These are phyloP conservation scores for Hypoxylon perforatum DNA, from an alignment of 495 filamentous ascomycete species.

Conservation along the genomic window DNA sequence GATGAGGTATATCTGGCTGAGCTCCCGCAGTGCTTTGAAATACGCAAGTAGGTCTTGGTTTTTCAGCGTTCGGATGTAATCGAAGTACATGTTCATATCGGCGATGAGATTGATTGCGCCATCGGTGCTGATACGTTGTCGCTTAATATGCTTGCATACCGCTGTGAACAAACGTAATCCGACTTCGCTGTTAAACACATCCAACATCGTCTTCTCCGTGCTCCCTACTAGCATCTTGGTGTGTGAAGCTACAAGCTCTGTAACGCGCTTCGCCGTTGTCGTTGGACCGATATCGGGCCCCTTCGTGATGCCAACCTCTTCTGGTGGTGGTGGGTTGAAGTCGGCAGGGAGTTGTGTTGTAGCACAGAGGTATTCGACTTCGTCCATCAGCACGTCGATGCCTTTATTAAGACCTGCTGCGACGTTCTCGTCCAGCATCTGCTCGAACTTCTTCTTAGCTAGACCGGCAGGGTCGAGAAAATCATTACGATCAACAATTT, in stretches of 20 bases:
- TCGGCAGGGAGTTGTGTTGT: constrained; percentile 88
- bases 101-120: constrained; percentile 94
- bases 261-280: constrained; percentile 77
- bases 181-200: constrained; percentile 99
- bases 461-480: constrained; percentile 91
- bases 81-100: constrained; percentile 94
- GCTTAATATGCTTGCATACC: constrained; percentile 96
- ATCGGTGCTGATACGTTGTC: constrained; percentile 89
- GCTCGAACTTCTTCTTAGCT: constrained; percentile 98
- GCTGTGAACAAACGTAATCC: constrained; percentile 89
- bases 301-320: constrained; percentile 26
- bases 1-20: constrained; percentile 95
- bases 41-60: constrained; percentile 87
- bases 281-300: constrained; percentile 82
- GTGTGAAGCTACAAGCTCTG: constrained; percentile 87
- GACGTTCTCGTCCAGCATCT: constrained; percentile 97
- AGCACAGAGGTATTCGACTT: constrained; percentile 94
- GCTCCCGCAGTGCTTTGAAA: constrained; percentile 90
- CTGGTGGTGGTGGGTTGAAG: constrained; percentile 75
- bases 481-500: constrained; percentile 90
- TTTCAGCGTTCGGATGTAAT: constrained; percentile 81
- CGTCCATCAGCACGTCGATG: constrained; percentile 97
- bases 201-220: constrained; percentile 96
- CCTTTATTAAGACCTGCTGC: constrained; percentile 96
- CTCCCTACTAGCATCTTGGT: constrained; percentile 91